Evolutionary conservation across 1,139 yeast genomes (phyloP).

Genomic region (Sugiyamaella novakii): DNA sequence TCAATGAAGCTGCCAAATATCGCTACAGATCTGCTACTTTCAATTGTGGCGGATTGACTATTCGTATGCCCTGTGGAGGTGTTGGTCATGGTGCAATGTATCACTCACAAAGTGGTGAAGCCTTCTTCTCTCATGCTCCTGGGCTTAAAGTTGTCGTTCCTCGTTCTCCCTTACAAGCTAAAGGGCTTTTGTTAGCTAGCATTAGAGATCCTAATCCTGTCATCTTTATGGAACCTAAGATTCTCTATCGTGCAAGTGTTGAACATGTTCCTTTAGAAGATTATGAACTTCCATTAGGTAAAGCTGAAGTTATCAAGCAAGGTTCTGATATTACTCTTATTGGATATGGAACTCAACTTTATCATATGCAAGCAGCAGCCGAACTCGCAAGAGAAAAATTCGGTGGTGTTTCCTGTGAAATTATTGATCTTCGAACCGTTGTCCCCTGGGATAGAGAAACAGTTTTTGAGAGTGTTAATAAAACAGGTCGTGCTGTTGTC

Average conservation of each 20-base stretch:
- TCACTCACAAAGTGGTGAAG: constrained; percentile 44
- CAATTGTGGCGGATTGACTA: constrained; percentile 42
- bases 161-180: constrained; percentile 43
- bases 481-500: constrained; percentile 42
- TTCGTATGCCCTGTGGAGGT: constrained; percentile 44
- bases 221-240: constrained; percentile 45
- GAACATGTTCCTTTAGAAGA: constrained; percentile 43
- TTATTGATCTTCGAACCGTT: constrained; percentile 42
- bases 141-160: constrained; percentile 44
- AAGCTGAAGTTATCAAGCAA: constrained; percentile 39
- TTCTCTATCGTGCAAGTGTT: constrained; percentile 41
- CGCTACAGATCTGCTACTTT: constrained; percentile 39
- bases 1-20: constrained; percentile 44
- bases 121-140: constrained; percentile 42
- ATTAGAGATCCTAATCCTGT: constrained; percentile 42
- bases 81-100: constrained; percentile 46
- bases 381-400: constrained; percentile 37
- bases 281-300: constrained; percentile 40
- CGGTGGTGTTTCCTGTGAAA: constrained; percentile 39
- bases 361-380: constrained; percentile 40
- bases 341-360: constrained; percentile 43
- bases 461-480: constrained; percentile 38
- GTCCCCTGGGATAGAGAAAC: constrained; percentile 45
- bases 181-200: constrained; percentile 41
- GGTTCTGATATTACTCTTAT: constrained; percentile 41